Evolutionary conservation across 1,284 basidiomycete genomes (phyloP), one percentile per base, ranked within the genome.

Genomic region (Fistulinella staudtii): DNA sequence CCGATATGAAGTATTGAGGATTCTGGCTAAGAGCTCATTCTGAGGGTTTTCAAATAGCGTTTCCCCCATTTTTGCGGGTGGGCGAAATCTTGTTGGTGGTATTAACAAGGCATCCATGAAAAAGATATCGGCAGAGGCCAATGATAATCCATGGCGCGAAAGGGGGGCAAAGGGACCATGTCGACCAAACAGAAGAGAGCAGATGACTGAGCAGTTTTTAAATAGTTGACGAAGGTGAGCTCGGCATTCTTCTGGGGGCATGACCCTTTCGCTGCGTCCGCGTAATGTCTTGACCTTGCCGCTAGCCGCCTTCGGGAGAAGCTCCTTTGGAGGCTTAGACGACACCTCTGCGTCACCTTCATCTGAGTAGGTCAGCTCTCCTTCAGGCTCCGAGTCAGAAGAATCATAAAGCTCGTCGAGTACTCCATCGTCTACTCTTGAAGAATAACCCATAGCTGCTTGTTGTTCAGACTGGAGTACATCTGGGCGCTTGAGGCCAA

Each of bases 1-100:
- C 15, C 82, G 79, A 59, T 90, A 89, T 6, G 86, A 86, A 2
- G 91, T 93, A 25, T 78, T 78, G 46, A 99, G 74, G 31, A 97
- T 80, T 57, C 80, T 86, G 25, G 89, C 77, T 38, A 99, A 74
- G n/a, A 98, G 79, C 59, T 93, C 89, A 66, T 99, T 99, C 60
- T 99, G 95, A 1, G 93, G 82, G 67, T 98, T 94, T 64, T 99
- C 96, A 61, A 98, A 97, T 1, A 95, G 75, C 50, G 82, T 85
- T 52, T 96, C 96, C 42, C 86, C 91, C 86, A 99, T 83, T 60
- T 85, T 88, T 13, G 91, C 82, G 3, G 96, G 89, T 1, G 96
- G 96, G 35, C 96, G 84, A 75, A 98, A 99, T 34, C 95, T 88
- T 8, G 93, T 96, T 18, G 96, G 96, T 18, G 94, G 80, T 27